Evolutionary conservation across 495 filamentous ascomycete species (phyloP), one percentile per base, ranked within the genome.

Genomic region (Talaromyces proteolyticus): DNA sequence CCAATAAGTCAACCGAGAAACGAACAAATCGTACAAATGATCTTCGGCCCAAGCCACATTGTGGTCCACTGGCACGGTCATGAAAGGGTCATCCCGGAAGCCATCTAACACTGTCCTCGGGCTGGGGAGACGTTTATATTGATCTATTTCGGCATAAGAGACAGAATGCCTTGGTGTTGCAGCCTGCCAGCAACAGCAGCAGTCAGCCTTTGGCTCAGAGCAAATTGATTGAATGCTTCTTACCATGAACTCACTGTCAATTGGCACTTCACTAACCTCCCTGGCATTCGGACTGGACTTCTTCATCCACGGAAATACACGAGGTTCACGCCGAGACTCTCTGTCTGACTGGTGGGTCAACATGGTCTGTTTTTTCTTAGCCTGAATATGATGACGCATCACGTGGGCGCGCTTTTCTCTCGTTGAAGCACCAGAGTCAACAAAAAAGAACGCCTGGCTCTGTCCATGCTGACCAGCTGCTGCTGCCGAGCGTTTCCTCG

Each of bases 311-410:
- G 64, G 53, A 14, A 53, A 43, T 36, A 54, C 55, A 18, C 57
- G 62, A 24, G 57, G 53, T 4, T 49, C 40, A 16, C 53, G 58
- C 11, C 52, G 56, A 0, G 46, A 19, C 2, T 58, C 58, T 18
- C 47, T 53, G 29, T 59, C 54, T 12, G 46, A 56, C 22, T 54
- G 55, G 42, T 51, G 52, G 1, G 59, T 60, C 40, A 55, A 44
- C 51, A 65, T 68, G 41, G 60, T 67, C 47, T 70, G 68, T 44
- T 59, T 70, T 16, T 61, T 56, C 53, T 73, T 75, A 51, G 72
- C 63, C 50, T 73, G 69, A 22, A 73, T 69, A 58, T 75, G 71
- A 40, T 75, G 68, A n/a, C 69, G 67, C 71, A 75, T 75, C 11
- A 75, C 71, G 62, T 75, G 71, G 14, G 71, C 68, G 44, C 71